phyloP scores from a whole-genome alignment of 1,139 yeast genomes.

The Lodderomyces pseudojiufengensis region DNA sequence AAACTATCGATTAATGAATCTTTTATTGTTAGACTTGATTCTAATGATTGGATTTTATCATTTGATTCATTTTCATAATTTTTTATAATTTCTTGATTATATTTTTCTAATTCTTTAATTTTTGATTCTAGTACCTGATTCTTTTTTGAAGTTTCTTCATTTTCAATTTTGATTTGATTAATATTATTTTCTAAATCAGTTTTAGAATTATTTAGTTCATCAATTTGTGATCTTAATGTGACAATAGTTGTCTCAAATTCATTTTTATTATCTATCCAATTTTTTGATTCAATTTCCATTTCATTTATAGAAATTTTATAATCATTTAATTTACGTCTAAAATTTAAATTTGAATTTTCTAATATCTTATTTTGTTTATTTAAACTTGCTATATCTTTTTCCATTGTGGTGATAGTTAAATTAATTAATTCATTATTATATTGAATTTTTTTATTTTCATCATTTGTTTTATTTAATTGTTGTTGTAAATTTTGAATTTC shows the following conservation, averaged over 20 bases:
- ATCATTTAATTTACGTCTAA: conserved; percentile 12
- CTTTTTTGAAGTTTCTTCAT: background rate
- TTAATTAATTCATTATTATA: conserved; percentile 26
- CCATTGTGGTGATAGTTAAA: conserved; percentile 28
- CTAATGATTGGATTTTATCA: too few species aligned
- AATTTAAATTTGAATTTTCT: conserved; percentile 15
- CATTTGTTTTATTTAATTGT: conserved; percentile 7
- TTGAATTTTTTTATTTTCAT: conserved; percentile 17
- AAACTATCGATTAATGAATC: too few species aligned
- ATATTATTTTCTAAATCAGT: too few species aligned
- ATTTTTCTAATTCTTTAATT: too few species aligned
- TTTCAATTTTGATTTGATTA: too few species aligned
- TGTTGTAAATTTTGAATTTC: conserved; percentile 12
- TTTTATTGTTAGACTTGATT: too few species aligned
- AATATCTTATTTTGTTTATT: conserved; percentile 25
- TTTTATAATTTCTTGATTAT: too few species aligned
- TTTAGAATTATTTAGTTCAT: background rate
- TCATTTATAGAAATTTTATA: conserved; percentile 8
- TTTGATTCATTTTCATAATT: too few species aligned
- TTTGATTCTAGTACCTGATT: background rate
- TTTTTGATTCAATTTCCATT: conserved; percentile 7
- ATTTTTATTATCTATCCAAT: too few species aligned
- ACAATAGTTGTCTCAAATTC: background rate
- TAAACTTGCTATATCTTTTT: conserved; percentile 29
- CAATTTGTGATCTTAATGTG: background rate